Evolutionary conservation across 805 yeast genomes (phyloP), one percentile per base, ranked within the genome.

Genomic region (Cyberlindnera americana): DNA sequence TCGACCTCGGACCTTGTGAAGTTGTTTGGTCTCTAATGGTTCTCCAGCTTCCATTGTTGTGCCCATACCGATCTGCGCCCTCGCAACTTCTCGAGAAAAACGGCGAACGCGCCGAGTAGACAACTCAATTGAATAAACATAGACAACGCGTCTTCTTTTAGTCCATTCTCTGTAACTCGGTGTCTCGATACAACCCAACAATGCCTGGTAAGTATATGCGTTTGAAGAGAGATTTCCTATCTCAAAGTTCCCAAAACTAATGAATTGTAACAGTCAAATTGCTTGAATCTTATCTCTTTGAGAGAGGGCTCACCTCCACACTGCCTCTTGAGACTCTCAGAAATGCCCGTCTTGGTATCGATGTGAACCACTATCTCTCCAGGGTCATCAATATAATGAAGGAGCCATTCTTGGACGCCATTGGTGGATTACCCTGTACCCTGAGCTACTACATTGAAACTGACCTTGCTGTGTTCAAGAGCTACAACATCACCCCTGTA

Each of bases 381-480:
- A 64, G 86, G 38, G 67, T 83, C 30, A 61, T 83, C 44, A 54
- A 81, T 5, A 67, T 67, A 49, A 79, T 78, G 48, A 78, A 77
- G 40, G 95, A 86, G 50, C 82, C 81, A 35, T 75, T 74, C 44
- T 60, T 79, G 29, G 83, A 81, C 35, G 95, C 93, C 9, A 72
- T 83, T 47, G 95, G 95, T 18, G 95, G 95, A 0, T 73, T 81
- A 41, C 95, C 95, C 2, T 59, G 73, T 34, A 73, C 86, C 4
- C 62, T 88, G 46, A 69, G 66, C 41, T 64, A 65, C 43, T 69
- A 70, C 50, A 63, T 87, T 33, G 79, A 78, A 37, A 61, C 77
- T 1, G 95, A 88, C 54, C 64, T 88, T 37, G 68, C 70, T 31
- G 70, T 72, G 3, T 78, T 89, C 56, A 65, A 70, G 35, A 78